Conservation (phyloP, 345 rosid genomes). For the Populus tremula region DNA sequence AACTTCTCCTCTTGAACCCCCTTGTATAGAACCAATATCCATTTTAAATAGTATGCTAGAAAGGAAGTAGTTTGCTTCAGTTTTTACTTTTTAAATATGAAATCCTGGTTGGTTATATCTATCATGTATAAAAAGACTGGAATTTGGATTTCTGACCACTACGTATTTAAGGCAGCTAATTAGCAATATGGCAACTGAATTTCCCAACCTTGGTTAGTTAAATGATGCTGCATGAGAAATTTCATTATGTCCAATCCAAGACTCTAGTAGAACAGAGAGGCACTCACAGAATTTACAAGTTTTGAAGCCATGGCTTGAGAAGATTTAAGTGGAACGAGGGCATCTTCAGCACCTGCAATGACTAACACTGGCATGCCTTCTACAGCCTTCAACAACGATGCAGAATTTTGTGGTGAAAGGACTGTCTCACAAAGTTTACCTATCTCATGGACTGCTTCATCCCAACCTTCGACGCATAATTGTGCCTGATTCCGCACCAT, state of each 20-base stretch:
- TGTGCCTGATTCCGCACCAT: slow-evolving; percentile 53
- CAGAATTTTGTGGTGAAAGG: slow-evolving; percentile 57
- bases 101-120: background rate
- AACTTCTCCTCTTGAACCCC: background rate
- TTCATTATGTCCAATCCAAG: background rate
- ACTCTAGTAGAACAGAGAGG: background rate
- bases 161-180: background rate
- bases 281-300: slow-evolving; percentile 87
- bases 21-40: background rate
- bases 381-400: slow-evolving; percentile 57
- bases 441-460: slow-evolving; percentile 90
- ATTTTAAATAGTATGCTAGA: background rate
- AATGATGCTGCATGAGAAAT: background rate
- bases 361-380: slow-evolving; percentile 72
- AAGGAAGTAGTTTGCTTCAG: background rate
- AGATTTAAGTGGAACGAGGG: slow-evolving; percentile 73
- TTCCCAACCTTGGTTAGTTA: background rate
- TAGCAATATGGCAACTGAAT: background rate
- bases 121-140: background rate
- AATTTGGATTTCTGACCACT: background rate
- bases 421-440: slow-evolving; percentile 77
- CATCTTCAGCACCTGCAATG: slow-evolving; percentile 84
- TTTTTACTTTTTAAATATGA: background rate
- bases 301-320: slow-evolving; percentile 84
- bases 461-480: slow-evolving; percentile 87